Conservation (phyloP, 768 basidiomycete genomes). For the Lactarius trivialis region DNA sequence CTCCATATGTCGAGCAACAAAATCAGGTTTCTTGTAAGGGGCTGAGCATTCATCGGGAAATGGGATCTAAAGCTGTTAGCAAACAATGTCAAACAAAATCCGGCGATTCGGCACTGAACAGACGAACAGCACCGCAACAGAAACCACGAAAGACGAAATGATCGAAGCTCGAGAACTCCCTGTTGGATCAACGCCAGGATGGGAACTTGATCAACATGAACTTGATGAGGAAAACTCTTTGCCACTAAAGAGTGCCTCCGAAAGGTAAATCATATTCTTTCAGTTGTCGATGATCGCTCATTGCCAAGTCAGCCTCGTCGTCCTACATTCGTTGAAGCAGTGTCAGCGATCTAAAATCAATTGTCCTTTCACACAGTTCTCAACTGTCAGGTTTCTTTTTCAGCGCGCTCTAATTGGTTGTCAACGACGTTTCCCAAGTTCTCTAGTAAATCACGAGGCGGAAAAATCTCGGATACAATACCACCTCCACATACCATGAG, state of each 20-base stretch:
- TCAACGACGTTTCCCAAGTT: constrained; percentile 61
- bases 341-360: constrained; percentile 37
- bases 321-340: constrained; percentile 64
- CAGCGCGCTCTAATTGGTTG: constrained; percentile 71
- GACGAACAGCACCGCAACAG: background rate
- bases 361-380: constrained; percentile 13
- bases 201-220: constrained; percentile 49
- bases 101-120: background rate
- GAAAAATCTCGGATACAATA: constrained; percentile 44
- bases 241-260: constrained; percentile 42
- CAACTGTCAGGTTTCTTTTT: constrained; percentile 19
- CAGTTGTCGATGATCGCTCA: constrained; percentile 2
- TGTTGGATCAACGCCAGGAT: constrained; percentile 49
- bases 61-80: background rate
- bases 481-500: constrained; percentile 65
- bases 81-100: constrained; percentile 2
- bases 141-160: background rate
- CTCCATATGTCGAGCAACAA: background rate
- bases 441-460: constrained; percentile 55
- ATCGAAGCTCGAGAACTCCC: constrained; percentile 37
- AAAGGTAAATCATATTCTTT: constrained; percentile 42
- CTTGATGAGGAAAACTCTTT: constrained; percentile 30
- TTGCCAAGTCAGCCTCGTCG: constrained; percentile 41
- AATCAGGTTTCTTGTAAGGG: background rate
- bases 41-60: background rate